Conservation (phyloP, 2,329 filamentous ascomycete genomes). For the Calonectria hawksworthii region DNA sequence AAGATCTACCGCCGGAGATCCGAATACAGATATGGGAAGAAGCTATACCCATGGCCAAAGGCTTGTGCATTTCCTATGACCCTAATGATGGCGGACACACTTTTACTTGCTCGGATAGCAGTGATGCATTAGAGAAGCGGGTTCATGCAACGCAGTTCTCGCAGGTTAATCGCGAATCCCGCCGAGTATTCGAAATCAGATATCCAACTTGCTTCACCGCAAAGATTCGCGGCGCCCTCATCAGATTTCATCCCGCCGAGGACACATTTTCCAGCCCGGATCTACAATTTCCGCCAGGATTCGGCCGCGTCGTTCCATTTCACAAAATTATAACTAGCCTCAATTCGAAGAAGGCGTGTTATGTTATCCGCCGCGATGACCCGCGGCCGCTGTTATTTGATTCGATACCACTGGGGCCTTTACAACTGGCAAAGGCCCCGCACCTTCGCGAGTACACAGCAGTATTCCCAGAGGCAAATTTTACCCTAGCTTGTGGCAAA, state of each 20-base stretch:
- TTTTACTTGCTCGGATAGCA: not conserved
- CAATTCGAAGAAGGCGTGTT: fast-evolving
- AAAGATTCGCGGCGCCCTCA: not conserved
- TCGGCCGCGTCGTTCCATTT: not conserved
- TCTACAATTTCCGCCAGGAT: not conserved
- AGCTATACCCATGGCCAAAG: not conserved
- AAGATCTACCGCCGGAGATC: not conserved
- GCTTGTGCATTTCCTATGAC: not conserved
- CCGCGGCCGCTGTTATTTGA: not conserved
- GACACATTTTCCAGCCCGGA: not conserved
- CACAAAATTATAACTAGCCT: not conserved
- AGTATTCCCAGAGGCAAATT: not conserved
- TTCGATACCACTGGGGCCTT: not conserved
- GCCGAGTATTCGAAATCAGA: not conserved
- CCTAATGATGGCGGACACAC: too few species aligned
- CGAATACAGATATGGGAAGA: not conserved
- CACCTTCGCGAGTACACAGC: not conserved
- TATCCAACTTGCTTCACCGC: not conserved
- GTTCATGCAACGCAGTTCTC: not conserved
- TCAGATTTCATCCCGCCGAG: not conserved
- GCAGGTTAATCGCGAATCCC: not conserved
- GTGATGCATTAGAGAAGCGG: not conserved
- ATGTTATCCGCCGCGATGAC: not conserved
- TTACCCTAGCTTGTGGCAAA: too few species aligned
- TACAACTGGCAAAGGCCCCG: not conserved